phyloP scores from a whole-genome alignment of 192 early-diverging fungal genomes.

The Mycoemilia scoparia region DNA sequence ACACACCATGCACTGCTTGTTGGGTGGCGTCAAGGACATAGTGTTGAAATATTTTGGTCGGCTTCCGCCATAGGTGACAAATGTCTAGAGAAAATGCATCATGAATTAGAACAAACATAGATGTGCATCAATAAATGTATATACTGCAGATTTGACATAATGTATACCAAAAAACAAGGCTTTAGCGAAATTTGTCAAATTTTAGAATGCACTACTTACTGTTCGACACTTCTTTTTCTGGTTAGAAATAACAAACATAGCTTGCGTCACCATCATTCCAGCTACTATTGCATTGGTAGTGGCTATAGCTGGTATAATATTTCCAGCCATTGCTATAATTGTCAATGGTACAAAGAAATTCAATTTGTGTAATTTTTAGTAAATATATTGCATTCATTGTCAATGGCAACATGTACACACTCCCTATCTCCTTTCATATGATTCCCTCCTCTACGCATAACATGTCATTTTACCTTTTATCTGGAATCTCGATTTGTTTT shows the following conservation, averaged over 20 bases:
- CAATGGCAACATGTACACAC: no score
- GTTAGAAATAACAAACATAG: slow-evolving; percentile 44
- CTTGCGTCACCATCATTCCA: slow-evolving; percentile 81
- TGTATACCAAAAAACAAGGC: no score
- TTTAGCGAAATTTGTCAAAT: slow-evolving; percentile 25
- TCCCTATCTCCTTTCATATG: slow-evolving; percentile 9
- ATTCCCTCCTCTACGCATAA: background rate
- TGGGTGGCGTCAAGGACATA: slow-evolving; percentile 46
- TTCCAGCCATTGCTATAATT: slow-evolving; percentile 99
- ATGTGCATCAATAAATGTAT: background rate
- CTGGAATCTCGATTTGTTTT: slow-evolving; percentile 58
- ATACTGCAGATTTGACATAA: background rate
- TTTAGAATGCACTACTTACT: no score
- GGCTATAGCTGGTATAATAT: slow-evolving; percentile 95
- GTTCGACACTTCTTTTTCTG: slow-evolving; percentile 13
- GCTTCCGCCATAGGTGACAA: slow-evolving; percentile 37
- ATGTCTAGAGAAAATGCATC: slow-evolving; percentile 22
- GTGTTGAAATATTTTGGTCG: slow-evolving; percentile 38
- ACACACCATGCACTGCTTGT: slow-evolving; percentile 63
- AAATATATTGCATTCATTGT: slow-evolving; percentile 4
- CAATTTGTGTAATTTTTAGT: slow-evolving; percentile 14
- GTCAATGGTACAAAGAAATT: no score
- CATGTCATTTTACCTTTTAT: slow-evolving; percentile 83
- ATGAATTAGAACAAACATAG: background rate
- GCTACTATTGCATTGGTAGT: slow-evolving; percentile 95